Conservation (phyloP, 768 basidiomycete species). For the Tulasnella sp. region DNA sequence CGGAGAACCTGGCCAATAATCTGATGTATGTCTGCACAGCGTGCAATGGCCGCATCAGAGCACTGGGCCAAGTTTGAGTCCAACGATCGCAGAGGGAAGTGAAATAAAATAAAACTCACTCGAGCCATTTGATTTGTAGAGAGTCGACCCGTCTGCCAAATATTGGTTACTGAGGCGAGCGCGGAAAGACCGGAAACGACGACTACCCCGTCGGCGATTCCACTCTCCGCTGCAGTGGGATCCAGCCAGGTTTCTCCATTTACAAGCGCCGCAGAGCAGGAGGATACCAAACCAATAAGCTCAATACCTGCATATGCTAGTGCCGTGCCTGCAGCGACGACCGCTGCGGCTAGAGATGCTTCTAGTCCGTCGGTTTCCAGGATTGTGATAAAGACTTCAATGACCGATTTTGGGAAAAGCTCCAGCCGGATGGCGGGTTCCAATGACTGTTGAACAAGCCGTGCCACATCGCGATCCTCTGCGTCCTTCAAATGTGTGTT, state of each 20-base stretch:
- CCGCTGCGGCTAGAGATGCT: conserved; percentile 81
- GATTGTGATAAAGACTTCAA: conserved; percentile 88
- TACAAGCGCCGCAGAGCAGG: conserved; percentile 70
- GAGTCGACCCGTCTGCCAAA: conserved; percentile 84
- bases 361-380: conserved; percentile 94
- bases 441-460: conserved; percentile 84
- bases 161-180: conserved; percentile 73
- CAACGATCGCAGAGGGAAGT: background rate
- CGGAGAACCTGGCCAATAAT: conserved; percentile 64
- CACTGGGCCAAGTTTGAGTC: conserved; percentile 52
- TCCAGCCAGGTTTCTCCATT: conserved; percentile 73
- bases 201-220: conserved; percentile 63
- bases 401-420: conserved; percentile 88
- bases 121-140: conserved; percentile 55
- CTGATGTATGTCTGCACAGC: conserved; percentile 74
- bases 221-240: conserved; percentile 72
- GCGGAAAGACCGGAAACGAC: conserved; percentile 87
- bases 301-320: conserved; percentile 93
- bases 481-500: conserved; percentile 66
- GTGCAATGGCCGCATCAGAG: conserved; percentile 67
- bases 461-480: conserved; percentile 84
- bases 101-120: conserved; percentile 50
- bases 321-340: conserved; percentile 86
- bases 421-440: conserved; percentile 83
- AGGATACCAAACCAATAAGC: conserved; percentile 83